Conservation (phyloP, 1,284 basidiomycete genomes). For the Rhodotorula sp. region DNA sequence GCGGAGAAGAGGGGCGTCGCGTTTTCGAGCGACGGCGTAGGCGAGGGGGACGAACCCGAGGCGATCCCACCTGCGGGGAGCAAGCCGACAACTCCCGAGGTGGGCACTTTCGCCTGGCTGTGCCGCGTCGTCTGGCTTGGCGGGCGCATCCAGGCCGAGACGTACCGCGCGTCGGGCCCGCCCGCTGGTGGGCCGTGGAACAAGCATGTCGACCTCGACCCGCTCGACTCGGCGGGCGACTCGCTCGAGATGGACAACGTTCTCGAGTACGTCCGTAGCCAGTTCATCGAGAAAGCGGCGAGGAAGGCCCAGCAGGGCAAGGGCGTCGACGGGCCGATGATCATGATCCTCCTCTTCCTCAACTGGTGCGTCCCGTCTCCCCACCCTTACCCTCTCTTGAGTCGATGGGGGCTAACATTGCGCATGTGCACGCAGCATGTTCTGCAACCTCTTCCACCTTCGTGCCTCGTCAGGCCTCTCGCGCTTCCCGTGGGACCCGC, state of each 20-base stretch:
- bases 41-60: background rate
- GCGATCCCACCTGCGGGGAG: background rate
- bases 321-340: slow-evolving; percentile 17
- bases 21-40: background rate
- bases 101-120: slow-evolving; percentile 39
- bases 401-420: background rate
- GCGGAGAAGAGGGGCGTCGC: background rate
- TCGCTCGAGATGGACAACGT: slow-evolving; percentile 36
- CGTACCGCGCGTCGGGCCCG: slow-evolving; percentile 32
- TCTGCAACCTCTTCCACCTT: slow-evolving; percentile 38
- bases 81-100: background rate
- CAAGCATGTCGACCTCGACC: slow-evolving; percentile 22
- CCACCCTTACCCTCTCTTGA: background rate
- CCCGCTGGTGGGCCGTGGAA: slow-evolving; percentile 38
- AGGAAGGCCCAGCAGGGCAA: slow-evolving; percentile 13
- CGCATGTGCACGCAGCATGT: slow-evolving; percentile 14
- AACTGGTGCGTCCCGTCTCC: slow-evolving; percentile 31
- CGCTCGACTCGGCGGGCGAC: slow-evolving; percentile 13
- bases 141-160: slow-evolving; percentile 34
- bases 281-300: slow-evolving; percentile 11
- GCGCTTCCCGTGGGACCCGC: slow-evolving; percentile 32
- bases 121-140: slow-evolving; percentile 35
- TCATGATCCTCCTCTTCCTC: slow-evolving; percentile 32
- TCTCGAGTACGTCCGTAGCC: slow-evolving; percentile 27
- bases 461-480: slow-evolving; percentile 27